Evolutionary conservation across 1,284 basidiomycete genomes (phyloP).

Genomic region (Taiwanofungus camphoratus): DNA sequence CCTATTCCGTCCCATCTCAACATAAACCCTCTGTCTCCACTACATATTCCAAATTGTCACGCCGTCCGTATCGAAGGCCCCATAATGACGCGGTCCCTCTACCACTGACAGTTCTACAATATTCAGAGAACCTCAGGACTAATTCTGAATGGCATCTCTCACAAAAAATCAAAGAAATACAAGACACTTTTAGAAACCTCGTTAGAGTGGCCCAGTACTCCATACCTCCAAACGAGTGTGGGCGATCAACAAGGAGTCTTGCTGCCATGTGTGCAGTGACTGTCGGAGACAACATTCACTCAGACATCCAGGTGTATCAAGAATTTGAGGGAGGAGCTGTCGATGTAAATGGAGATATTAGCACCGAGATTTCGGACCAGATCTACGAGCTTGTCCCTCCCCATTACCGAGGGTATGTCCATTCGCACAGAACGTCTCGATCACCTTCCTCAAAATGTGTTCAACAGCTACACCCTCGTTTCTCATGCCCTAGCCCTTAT

Average conservation of each 20-base stretch:
- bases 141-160: constrained; percentile 38
- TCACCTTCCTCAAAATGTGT: background rate
- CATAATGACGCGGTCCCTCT: constrained; percentile 20
- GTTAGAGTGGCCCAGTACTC: constrained; percentile 28
- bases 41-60: constrained; percentile 21
- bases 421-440: background rate
- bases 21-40: constrained; percentile 15
- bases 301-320: constrained; percentile 24
- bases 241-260: constrained; percentile 25
- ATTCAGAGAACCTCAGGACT: constrained; percentile 30
- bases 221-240: background rate
- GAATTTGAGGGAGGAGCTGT: constrained; percentile 24
- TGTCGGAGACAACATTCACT: constrained; percentile 41
- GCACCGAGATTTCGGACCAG: constrained; percentile 31
- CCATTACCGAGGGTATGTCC: constrained; percentile 41
- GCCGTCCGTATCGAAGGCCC: background rate
- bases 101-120: constrained; percentile 36
- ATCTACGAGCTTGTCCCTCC: constrained; percentile 47
- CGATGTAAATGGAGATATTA: constrained; percentile 22
- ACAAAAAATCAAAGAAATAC: constrained; percentile 43
- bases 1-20: constrained; percentile 15
- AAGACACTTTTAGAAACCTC: constrained; percentile 49
- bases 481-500: constrained; percentile 47
- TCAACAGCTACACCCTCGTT: constrained; percentile 37
- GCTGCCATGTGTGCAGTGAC: constrained; percentile 43